Base-by-base conservation (phyloP, 371 early-diverging fungal genomes). In the Zychaea mexicana region DNA sequence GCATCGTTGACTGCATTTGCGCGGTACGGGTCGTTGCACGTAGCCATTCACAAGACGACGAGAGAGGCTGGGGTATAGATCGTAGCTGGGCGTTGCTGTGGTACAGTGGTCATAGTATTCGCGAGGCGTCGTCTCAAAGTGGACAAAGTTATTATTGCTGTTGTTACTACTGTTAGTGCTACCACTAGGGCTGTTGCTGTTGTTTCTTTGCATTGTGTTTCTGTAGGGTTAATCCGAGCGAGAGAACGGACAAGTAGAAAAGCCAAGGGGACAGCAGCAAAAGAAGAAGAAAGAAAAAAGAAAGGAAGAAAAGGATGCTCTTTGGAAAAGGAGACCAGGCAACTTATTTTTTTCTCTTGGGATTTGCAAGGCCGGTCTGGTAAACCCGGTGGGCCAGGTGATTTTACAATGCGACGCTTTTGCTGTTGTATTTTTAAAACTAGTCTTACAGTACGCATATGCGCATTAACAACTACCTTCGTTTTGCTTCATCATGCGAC, bases 51-150 rank as follows among this genome's bases (percentile, higher is more conserved):
- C 64, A 45, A 78, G 42, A 17, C 73, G 61, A 39, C 81, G 72
- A 33, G 73, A 67, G 39, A 81, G 60, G 32, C 66, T 55, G 28
- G 81, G 81, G 55, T 81, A 81, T 1, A 81, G 62, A 58, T 81
- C 81, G 52, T 74, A 78, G 53, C 59, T 72, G 13, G 76, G 74
- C n/a, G 61, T 30, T 5, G 70, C 55, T 22, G 67, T 62, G 39
- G 45, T 73, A 63, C 74, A 81, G 60, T 81, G 57, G 17, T 72
- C 54, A 62, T 76, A 71, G 62, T 81, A 81, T 30, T 62, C 69
- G 52, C 71, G 60, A 15, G 77, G 74, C n/a, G 74, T 76, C 7
- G 73, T 76, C 60, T 79, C 79, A 52, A 72, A 67, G 9, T 66
- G 71, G 19, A 62, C 63, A 52, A 60, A 55, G 27, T 59, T 62